Evolutionary conservation across 2,329 filamentous ascomycete species (phyloP).

Genomic region (Juglanconis juglandina): DNA sequence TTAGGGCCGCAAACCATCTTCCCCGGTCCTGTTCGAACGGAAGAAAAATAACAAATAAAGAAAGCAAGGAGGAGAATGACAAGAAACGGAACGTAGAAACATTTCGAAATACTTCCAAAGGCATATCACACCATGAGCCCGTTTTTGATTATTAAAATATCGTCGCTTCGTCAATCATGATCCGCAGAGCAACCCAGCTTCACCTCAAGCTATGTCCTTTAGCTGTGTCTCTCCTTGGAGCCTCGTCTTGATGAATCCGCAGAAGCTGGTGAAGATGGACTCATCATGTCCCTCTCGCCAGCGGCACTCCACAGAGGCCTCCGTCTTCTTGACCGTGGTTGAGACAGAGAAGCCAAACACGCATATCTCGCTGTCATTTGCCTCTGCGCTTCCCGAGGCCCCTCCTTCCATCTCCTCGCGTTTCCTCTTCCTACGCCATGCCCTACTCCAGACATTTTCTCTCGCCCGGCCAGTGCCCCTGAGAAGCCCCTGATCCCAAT

Average conservation of each 20-base stretch:
- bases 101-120: too few species aligned
- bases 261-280: conserved; percentile 81
- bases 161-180: neutral
- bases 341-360: conserved; percentile 57
- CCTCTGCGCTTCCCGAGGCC: conserved; percentile 3
- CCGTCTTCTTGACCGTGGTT: conserved; percentile 37
- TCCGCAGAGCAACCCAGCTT: neutral
- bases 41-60: too few species aligned
- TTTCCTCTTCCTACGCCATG: conserved; percentile 61
- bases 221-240: conserved; percentile 21
- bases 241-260: conserved; percentile 68
- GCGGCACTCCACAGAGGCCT: conserved; percentile 51
- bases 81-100: too few species aligned
- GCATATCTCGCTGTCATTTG: conserved; percentile 32
- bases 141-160: too few species aligned
- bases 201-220: neutral
- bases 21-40: too few species aligned
- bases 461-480: conserved; percentile 60
- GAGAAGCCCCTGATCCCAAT: conserved; percentile 52
- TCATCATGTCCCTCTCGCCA: conserved; percentile 76
- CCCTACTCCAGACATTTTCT: conserved; percentile 76
- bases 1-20: neutral
- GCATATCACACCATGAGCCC: too few species aligned
- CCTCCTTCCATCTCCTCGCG: conserved; percentile 29
- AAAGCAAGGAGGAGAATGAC: too few species aligned